Percentiles rank a stretch among this genome's conserved stretches.
These are phyloP conservation scores for Clarireedia monteithiana DNA, from an alignment of 2,329 filamentous ascomycete species.

Conservation along the genomic window DNA sequence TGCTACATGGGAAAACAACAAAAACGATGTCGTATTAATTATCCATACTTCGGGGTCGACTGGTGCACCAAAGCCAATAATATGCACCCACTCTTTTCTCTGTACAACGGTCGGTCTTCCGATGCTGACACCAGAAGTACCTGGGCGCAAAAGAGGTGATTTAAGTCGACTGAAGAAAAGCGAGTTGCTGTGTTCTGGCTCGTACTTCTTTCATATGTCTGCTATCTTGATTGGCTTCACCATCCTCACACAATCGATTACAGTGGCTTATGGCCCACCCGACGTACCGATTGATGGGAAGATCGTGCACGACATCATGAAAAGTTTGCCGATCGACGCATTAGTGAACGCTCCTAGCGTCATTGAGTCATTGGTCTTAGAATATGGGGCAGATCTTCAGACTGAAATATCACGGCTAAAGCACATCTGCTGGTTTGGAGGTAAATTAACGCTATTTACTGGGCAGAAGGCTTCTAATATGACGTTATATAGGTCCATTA, in stretches of 20 bases:
- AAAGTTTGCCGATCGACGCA: constrained; percentile 19
- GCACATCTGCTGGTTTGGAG: constrained; percentile 19
- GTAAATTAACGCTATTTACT: not conserved
- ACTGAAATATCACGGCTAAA: constrained; percentile 7
- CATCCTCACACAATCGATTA: constrained; percentile 2
- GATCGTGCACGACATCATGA: constrained; percentile 14
- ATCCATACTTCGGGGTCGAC: constrained; percentile 40
- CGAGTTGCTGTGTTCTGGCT: not conserved
- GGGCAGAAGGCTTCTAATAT: not conserved
- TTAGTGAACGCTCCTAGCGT: constrained; percentile 13
- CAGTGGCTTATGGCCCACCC: constrained; percentile 10
- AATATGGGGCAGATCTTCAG: constrained; percentile 13
- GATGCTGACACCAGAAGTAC: not conserved
- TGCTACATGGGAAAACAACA: constrained; percentile 31
- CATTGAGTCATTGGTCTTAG: constrained; percentile 11
- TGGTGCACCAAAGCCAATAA: constrained; percentile 51
- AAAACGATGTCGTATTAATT: constrained; percentile 31
- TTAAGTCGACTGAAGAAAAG: not conserved
- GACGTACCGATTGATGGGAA: constrained; percentile 9
- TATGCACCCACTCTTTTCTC: constrained; percentile 36
- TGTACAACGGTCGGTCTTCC: constrained; percentile 29
- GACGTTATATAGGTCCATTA: not conserved
- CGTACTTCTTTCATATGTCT: constrained; percentile 16
- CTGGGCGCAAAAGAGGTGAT: not conserved
- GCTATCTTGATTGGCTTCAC: constrained; percentile 7